A percentile compares a stretch with the other conserved stretches of the same genome.
Evolutionary conservation across 441 rosid genomes (phyloP).

Genomic region (Eruca vesicaria): DNA sequence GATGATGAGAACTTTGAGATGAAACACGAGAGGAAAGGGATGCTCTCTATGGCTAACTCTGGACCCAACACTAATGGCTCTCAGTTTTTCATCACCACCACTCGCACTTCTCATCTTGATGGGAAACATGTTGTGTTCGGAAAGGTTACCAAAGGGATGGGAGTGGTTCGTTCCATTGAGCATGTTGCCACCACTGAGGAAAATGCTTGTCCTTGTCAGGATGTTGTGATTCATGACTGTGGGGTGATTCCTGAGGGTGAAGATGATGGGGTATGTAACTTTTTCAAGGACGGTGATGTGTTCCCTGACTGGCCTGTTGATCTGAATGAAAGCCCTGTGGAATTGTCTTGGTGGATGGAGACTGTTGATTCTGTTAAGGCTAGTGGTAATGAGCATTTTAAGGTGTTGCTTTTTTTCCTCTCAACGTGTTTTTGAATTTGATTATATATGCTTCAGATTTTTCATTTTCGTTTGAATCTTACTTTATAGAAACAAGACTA

Average conservation of each 20-base stretch:
- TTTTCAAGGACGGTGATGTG: constrained; percentile 83
- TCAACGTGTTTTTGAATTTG: not conserved
- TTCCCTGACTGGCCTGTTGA: constrained; percentile 95
- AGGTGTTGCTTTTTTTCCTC: constrained; percentile 74
- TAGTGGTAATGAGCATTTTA: constrained; percentile 74
- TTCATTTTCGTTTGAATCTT: not conserved
- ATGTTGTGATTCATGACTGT: constrained; percentile 65
- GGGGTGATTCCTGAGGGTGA: constrained; percentile 78
- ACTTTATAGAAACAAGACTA: constrained; percentile 75
- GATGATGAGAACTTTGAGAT: constrained; percentile 87
- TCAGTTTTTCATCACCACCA: constrained; percentile 89
- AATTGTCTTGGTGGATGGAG: constrained; percentile 92
- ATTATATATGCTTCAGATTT: not conserved
- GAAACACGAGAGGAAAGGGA: constrained; percentile 95
- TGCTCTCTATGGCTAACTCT: constrained; percentile 90
- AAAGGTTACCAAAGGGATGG: constrained; percentile 88
- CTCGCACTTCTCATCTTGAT: constrained; percentile 83
- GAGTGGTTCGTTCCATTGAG: constrained; percentile 84
- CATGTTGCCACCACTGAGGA: constrained; percentile 56
- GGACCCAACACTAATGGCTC: constrained; percentile 91
- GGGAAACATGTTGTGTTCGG: constrained; percentile 97
- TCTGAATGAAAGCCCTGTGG: constrained; percentile 57
- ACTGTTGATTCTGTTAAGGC: constrained; percentile 75
- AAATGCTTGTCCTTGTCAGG: constrained; percentile 52
- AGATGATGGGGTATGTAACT: constrained; percentile 81